Evolutionary conservation across 176 grass and related monocot species (phyloP).

Genomic region (Juncus effusus): DNA sequence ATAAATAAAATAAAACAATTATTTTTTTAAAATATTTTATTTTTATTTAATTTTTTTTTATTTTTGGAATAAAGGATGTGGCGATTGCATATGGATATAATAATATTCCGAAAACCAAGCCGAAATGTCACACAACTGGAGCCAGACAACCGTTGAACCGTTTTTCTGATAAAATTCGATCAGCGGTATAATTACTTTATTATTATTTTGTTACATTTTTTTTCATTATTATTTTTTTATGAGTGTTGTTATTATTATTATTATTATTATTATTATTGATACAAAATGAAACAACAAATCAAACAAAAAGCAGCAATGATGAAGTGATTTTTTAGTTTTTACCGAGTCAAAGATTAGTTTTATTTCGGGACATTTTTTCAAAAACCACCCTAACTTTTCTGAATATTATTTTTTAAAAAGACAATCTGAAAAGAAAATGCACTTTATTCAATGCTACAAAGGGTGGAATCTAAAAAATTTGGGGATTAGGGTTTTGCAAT

Average conservation of each 20-base stretch:
- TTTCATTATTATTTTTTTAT: neutral
- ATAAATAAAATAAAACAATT: neutral
- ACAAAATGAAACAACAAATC: neutral
- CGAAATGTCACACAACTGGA: constrained; percentile 79
- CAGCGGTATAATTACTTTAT: constrained; percentile 46
- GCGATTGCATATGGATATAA: constrained; percentile 98
- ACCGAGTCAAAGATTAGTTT: no score
- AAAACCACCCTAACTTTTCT: no score
- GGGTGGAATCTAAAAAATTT: no score
- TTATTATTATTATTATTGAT: no score
- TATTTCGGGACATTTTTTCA: no score
- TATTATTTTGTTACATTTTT: neutral
- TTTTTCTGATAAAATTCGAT: constrained; percentile 96
- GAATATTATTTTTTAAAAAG: no score
- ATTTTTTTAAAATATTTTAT: neutral
- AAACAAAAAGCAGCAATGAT: constrained; percentile 14
- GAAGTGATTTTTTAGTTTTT: constrained; percentile 2
- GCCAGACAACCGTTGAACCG: constrained; percentile 72
- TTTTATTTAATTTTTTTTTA: constrained; percentile 7
- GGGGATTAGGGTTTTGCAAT: no score
- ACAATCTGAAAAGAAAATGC: no score
- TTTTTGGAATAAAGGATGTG: constrained; percentile 60
- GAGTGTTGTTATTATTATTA: no score
- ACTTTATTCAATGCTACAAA: no score
- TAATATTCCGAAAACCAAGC: constrained; percentile 90